Evolutionary conservation across 306 rosid species (phyloP).

Genomic region (Prunus davidiana): DNA sequence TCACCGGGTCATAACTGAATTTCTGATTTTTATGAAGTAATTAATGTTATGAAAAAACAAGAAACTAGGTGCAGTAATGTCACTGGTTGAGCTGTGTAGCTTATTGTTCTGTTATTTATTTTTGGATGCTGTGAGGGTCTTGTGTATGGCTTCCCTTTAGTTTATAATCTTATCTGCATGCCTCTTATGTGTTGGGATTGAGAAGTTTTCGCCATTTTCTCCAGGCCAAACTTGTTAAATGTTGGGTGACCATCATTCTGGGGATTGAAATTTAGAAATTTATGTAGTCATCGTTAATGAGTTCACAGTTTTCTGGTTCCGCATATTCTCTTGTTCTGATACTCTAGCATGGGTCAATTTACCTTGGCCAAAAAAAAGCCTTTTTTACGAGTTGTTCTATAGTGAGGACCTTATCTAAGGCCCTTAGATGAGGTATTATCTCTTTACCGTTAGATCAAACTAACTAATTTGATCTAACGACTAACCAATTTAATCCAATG

Average conservation of each 20-base stretch:
- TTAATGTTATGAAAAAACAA: neutral
- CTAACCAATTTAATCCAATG: too few species aligned
- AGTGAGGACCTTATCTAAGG: too few species aligned
- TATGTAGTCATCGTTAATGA: neutral
- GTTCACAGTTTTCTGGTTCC: neutral
- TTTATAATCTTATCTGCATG: neutral
- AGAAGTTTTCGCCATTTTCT: neutral
- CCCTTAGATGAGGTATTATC: too few species aligned
- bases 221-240: neutral
- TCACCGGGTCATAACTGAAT: neutral
- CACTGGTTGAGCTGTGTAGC: slow-evolving; percentile 1
- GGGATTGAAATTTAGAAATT: neutral
- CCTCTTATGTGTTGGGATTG: neutral
- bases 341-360: too few species aligned
- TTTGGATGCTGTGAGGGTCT: neutral
- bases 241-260: neutral
- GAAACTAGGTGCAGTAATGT: neutral
- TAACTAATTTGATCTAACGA: too few species aligned
- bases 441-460: too few species aligned
- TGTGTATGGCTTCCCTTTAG: neutral
- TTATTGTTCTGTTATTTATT: neutral
- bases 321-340: too few species aligned
- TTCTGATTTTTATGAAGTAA: neutral
- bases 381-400: too few species aligned
- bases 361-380: too few species aligned